Evolutionary conservation across 768 basidiomycete species (phyloP).

Genomic region (Russula vinacea): DNA sequence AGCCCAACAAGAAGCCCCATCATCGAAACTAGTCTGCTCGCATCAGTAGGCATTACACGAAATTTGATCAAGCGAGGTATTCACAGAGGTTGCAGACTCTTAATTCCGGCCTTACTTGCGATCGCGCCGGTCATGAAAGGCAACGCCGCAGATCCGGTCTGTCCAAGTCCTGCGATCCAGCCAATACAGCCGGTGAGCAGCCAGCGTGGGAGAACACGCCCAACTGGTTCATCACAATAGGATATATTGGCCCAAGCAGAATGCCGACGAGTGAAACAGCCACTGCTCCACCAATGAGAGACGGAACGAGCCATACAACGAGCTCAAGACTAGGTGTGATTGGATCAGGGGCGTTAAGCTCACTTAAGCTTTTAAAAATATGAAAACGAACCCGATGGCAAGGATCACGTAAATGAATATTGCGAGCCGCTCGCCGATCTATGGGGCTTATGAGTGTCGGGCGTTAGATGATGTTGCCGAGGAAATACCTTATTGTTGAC

Average conservation of each 20-base stretch:
- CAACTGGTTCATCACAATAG: slow-evolving; percentile 42
- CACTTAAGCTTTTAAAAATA: no score
- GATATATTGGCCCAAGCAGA: slow-evolving; percentile 49
- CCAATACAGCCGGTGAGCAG: slow-evolving; percentile 45
- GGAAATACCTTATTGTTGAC: slow-evolving; percentile 44
- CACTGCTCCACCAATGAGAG: slow-evolving; percentile 51
- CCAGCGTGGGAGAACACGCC: slow-evolving; percentile 45
- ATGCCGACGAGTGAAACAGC: slow-evolving; percentile 54
- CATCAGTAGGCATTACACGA: neutral
- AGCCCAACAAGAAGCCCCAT: slow-evolving; percentile 42
- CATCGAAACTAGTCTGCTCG: slow-evolving; percentile 40
- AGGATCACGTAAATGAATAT: slow-evolving; percentile 40
- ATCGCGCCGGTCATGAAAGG: slow-evolving; percentile 52
- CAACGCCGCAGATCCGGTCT: slow-evolving; percentile 49
- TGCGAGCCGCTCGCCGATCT: slow-evolving; percentile 41
- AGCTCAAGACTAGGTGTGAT: slow-evolving; percentile 45
- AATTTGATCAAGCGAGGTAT: slow-evolving; percentile 29
- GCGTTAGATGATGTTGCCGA: neutral
- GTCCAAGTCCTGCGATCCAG: slow-evolving; percentile 53
- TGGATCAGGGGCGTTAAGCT: neutral
- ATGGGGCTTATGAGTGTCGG: neutral
- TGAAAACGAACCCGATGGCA: slow-evolving; percentile 38
- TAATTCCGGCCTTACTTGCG: slow-evolving; percentile 43
- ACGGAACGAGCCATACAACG: slow-evolving; percentile 55
- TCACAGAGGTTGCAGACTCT: slow-evolving; percentile 49